These are phyloP conservation scores for Leucoagaricus sp. DNA, from an alignment of 1,284 basidiomycete species.

Conservation along the genomic window DNA sequence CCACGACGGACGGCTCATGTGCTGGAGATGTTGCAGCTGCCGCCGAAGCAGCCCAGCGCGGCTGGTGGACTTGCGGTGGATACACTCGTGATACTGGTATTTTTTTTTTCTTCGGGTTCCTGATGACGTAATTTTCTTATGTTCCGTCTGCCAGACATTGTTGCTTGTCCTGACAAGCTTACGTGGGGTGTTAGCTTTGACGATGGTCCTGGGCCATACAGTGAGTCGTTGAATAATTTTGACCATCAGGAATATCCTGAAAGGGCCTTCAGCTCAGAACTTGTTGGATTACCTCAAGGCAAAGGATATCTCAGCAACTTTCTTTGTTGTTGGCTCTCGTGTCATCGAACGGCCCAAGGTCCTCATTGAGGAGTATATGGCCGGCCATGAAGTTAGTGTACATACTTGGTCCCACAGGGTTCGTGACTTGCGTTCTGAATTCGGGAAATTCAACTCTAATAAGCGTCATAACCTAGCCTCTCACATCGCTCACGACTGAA, in stretches of 20 bases:
- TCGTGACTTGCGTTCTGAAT: conserved; percentile 18
- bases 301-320: conserved; percentile 77
- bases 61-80: conserved; percentile 91
- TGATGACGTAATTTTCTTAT: neutral
- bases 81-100: conserved; percentile 59
- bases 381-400: conserved; percentile 78
- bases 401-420: conserved; percentile 81
- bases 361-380: conserved; percentile 84
- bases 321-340: conserved; percentile 93
- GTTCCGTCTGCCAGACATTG: conserved; percentile 42
- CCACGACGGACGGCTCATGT: conserved; percentile 69
- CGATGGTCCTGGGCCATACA: conserved; percentile 84
- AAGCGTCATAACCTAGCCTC: conserved; percentile 41
- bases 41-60: conserved; percentile 57
- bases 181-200: conserved; percentile 87
- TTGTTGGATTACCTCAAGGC: conserved; percentile 71
- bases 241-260: conserved; percentile 9
- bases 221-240: conserved; percentile 41
- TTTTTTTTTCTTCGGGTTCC: conserved; percentile 6
- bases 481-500: conserved; percentile 84
- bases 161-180: conserved; percentile 75
- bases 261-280: conserved; percentile 48
- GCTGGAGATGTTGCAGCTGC: conserved; percentile 58
- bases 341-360: conserved; percentile 80
- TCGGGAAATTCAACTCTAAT: conserved; percentile 14